phyloP scores from a whole-genome alignment of 805 yeast species.

The Tetrapisispora pingtungensis region DNA sequence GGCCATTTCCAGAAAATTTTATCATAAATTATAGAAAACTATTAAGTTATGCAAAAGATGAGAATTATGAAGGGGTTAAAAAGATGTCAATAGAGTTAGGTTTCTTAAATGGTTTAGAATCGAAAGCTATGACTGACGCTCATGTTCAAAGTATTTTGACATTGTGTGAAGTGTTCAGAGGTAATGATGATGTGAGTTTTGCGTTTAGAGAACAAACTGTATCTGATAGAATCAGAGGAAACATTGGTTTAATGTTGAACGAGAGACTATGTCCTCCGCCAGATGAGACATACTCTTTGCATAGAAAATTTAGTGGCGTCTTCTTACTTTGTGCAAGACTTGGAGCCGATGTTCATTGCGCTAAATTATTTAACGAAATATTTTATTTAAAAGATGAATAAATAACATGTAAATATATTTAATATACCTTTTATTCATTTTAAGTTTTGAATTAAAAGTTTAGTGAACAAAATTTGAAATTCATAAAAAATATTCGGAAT shows the following conservation, averaged over 20 bases:
- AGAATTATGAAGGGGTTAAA: conserved; percentile 56
- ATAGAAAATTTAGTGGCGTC: conserved; percentile 90
- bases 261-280: conserved; percentile 96
- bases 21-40: conserved; percentile 58
- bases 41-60: conserved; percentile 61
- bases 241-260: conserved; percentile 79
- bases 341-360: conserved; percentile 74
- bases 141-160: conserved; percentile 86
- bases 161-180: conserved; percentile 85
- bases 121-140: conserved; percentile 78
- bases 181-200: conserved; percentile 35
- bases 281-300: conserved; percentile 94
- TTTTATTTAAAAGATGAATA: conserved; percentile 38
- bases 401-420: background rate
- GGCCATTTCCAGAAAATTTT: conserved; percentile 64
- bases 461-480: no score
- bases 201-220: conserved; percentile 81
- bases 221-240: conserved; percentile 83
- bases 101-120: conserved; percentile 84
- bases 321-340: conserved; percentile 81
- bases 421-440: no score
- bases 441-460: no score
- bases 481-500: no score
- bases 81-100: conserved; percentile 66
- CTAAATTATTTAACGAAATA: conserved; percentile 62